Evolutionary conservation across 2,329 filamentous ascomycete species (phyloP), one percentile per base, ranked within the genome.

Genomic region (Aspergillus quadrilineatus): DNA sequence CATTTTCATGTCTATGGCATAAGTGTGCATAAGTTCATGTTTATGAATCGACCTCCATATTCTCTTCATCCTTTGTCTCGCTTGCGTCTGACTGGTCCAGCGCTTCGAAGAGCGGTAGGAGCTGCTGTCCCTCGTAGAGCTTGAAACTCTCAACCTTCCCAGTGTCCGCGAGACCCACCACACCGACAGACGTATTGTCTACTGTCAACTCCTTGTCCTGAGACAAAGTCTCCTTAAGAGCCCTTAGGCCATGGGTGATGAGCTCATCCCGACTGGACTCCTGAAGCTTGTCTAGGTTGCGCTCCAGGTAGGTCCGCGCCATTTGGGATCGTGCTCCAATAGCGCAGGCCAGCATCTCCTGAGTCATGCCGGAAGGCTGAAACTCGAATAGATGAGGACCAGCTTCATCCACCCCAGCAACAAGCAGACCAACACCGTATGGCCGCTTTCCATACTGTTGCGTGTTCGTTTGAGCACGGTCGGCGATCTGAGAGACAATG

Each of bases 311-410:
- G 61, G 94, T 99, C 70, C 94, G 83, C 26, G 94, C 94, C 91
- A 97, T 97, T 80, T 99, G 94, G 75, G 89, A 94, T 67, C 94
- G 84, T 47, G 94, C 94, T 52, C 94, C 94, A 73, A 99, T 99
- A 57, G 92, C 93, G 72, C 93, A 97, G 26, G 94, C 94, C 49
- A 89, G 75, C 91, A 97, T 97, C 83, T 99, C 94, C 73, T 97
- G 90, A 67, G 92, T 97, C 83, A 97, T 89, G 47, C 94, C 94
- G 53, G 86, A 90, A 9, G 94, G 94, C 79, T 97, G 93, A 82
- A 99, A 99, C 78, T 99, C 94, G 78, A 96, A 99, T 61, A 99
- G 85, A 79, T 99, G 94, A 39, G 94, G 92, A 29, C 94, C 94
- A 48, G 88, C 87, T 70, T 96, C 91, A 75, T 99, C 94, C 53